Percentiles rank a stretch among this genome's conserved stretches.
Evolutionary conservation across 176 grass and related monocot genomes (phyloP).

Genomic region (Microstegium vimineum): DNA sequence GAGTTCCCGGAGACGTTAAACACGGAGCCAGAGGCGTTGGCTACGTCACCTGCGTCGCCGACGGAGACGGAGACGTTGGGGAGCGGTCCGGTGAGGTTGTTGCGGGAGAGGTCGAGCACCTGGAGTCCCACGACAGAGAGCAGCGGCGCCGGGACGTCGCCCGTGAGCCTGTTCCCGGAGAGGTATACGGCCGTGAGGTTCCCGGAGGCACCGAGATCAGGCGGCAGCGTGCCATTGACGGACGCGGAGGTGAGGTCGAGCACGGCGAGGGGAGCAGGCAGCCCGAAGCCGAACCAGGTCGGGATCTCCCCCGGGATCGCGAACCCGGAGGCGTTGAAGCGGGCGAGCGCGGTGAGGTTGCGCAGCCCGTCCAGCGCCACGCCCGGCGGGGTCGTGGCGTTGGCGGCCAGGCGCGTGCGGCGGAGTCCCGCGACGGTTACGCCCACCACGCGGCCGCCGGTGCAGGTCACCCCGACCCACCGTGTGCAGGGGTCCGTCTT

Average conservation of each 20-base stretch:
- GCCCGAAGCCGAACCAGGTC: constrained; percentile 43
- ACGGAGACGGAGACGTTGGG: constrained; percentile 11
- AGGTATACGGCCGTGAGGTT: constrained; percentile 50
- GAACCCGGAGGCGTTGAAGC: constrained; percentile 88
- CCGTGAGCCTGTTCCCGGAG: constrained; percentile 44
- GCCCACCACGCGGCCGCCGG: constrained; percentile 55
- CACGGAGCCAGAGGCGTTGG: neutral
- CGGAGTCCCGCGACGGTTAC: constrained; percentile 59
- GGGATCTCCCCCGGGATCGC: constrained; percentile 65
- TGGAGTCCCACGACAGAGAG: constrained; percentile 25
- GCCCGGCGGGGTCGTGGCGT: too few species aligned
- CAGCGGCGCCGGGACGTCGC: constrained; percentile 43
- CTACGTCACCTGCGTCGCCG: neutral
- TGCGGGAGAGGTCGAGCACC: constrained; percentile 65
- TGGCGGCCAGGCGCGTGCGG: constrained; percentile 57
- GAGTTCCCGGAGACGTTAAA: constrained; percentile 78
- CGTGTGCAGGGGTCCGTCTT: constrained; percentile 48
- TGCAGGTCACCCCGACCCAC: constrained; percentile 67
- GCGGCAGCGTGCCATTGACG: constrained; percentile 54
- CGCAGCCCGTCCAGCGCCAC: constrained; percentile 47
- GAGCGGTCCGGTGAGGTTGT: constrained; percentile 58
- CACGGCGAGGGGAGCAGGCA: constrained; percentile 39
- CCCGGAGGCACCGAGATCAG: constrained; percentile 41
- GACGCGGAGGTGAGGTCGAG: constrained; percentile 53
- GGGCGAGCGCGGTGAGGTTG: constrained; percentile 45